These are phyloP conservation scores for Talaromyces borbonicus DNA, from an alignment of 495 filamentous ascomycete species.

Conservation along the genomic window DNA sequence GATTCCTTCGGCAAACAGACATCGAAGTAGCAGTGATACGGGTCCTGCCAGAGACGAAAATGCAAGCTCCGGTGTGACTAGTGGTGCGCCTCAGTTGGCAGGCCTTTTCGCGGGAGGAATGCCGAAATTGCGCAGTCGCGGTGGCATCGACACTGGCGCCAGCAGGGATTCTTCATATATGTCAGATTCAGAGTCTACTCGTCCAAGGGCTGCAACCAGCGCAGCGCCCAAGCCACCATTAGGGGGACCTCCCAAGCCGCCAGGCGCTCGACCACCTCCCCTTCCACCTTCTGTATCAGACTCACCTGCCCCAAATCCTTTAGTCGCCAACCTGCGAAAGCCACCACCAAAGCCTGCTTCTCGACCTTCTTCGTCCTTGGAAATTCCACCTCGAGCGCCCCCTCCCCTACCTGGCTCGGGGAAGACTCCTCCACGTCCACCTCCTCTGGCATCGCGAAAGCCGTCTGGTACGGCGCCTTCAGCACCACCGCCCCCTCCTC, in stretches of 20 bases:
- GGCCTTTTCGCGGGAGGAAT: conserved; percentile 92
- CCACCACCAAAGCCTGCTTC: conserved; percentile 40
- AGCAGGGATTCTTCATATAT: conserved; percentile 65
- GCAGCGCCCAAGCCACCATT: conserved; percentile 50
- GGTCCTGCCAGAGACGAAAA: conserved; percentile 29
- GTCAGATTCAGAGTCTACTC: conserved; percentile 65
- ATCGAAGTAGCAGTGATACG: conserved; percentile 75
- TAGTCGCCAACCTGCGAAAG: conserved; percentile 52
- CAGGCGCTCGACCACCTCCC: conserved; percentile 40
- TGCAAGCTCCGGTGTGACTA: conserved; percentile 28
- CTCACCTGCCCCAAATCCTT: conserved; percentile 42
- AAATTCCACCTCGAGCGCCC: conserved; percentile 51
- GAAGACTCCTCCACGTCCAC: conserved; percentile 38
- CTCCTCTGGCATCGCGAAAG: conserved; percentile 23
- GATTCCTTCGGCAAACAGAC: conserved; percentile 52
- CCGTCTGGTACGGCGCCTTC: conserved; percentile 22
- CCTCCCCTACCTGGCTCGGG: conserved; percentile 49
- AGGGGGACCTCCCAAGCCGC: conserved; percentile 54
- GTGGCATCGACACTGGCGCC: conserved; percentile 84
- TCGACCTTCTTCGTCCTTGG: conserved; percentile 39
- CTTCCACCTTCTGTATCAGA: conserved; percentile 46
- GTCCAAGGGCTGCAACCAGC: conserved; percentile 22
- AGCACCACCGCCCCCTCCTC: conserved; percentile 30
- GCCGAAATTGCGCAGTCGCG: conserved; percentile 84
- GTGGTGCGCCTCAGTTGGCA: conserved; percentile 69